Percentiles rank a stretch among this genome's conserved stretches.
These are phyloP conservation scores for Stephanodiscus minutulus DNA, from an alignment of 108 stramenopile genomes.

Conservation along the genomic window DNA sequence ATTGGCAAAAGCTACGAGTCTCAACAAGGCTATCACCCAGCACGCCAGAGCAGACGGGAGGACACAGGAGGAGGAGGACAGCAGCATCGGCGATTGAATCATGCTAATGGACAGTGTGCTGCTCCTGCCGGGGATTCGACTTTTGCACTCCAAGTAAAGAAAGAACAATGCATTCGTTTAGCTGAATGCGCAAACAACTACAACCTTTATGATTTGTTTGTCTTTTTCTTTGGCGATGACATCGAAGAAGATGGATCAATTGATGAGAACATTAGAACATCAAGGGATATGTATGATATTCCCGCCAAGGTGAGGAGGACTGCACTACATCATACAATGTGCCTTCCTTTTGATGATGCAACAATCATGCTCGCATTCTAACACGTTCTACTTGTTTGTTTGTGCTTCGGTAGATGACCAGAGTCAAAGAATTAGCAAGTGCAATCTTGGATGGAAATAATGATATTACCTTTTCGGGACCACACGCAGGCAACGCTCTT, in stretches of 20 bases:
- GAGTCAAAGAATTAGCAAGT: too few relatives aligned
- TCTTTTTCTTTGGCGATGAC: slow-evolving; percentile 19
- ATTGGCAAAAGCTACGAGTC: too few relatives aligned
- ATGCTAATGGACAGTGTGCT: not conserved
- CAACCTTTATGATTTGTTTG: slow-evolving; percentile 11
- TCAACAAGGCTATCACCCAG: not conserved
- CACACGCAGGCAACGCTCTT: too few relatives aligned
- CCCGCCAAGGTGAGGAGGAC: too few relatives aligned
- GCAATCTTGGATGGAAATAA: too few relatives aligned
- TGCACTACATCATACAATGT: too few relatives aligned
- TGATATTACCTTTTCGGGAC: too few relatives aligned
- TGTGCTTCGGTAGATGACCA: too few relatives aligned
- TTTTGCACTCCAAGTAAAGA: not conserved
- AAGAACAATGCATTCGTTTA: slow-evolving; percentile 1
- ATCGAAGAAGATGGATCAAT: slow-evolving; percentile 5
- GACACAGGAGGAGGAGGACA: not conserved
- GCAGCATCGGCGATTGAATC: not conserved
- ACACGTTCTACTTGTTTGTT: too few relatives aligned
- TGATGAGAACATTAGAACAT: not conserved
- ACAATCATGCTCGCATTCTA: too few relatives aligned
- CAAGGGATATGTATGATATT: too few relatives aligned
- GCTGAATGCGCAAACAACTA: slow-evolving; percentile 10
- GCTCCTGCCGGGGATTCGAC: not conserved
- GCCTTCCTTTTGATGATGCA: too few relatives aligned
- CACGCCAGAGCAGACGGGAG: not conserved